A percentile compares a stretch with the other conserved stretches of the same genome.
phyloP scores from a whole-genome alignment of 768 basidiomycete genomes.

The Postia placenta region DNA sequence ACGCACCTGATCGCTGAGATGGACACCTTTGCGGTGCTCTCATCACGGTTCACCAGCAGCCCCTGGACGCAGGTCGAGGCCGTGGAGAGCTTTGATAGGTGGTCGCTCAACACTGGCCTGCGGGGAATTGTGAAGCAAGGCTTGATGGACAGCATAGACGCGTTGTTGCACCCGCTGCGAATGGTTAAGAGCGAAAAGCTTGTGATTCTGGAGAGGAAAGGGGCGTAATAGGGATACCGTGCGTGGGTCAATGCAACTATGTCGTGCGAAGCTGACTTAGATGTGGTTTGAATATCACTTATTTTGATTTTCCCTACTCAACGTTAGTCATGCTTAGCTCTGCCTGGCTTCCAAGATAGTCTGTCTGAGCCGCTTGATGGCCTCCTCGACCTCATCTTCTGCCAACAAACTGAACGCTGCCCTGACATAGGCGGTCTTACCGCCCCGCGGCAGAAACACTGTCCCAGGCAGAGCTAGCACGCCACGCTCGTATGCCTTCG shows the following conservation, averaged over 20 bases:
- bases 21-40: constrained; percentile 6
- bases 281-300: background rate
- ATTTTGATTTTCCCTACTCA: background rate
- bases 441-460: constrained; percentile 72
- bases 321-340: background rate
- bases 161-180: constrained; percentile 8
- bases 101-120: constrained; percentile 22
- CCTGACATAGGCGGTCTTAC: constrained; percentile 73
- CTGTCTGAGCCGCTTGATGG: constrained; percentile 49
- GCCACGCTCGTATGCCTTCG: constrained; percentile 72
- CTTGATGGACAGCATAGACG: constrained; percentile 6
- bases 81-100: constrained; percentile 41
- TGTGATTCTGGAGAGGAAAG: constrained; percentile 17
- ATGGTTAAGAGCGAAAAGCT: constrained; percentile 18
- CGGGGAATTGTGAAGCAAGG: constrained; percentile 4
- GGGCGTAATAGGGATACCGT: background rate
- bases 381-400: constrained; percentile 71
- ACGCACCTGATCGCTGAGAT: constrained; percentile 63
- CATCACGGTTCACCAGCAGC: background rate
- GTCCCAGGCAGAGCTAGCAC: constrained; percentile 87
- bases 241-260: too few relatives aligned
- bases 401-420: constrained; percentile 73
- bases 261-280: background rate
- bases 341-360: constrained; percentile 20
- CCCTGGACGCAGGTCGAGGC: constrained; percentile 39